These are phyloP conservation scores for Leccinum truebloodii DNA, from an alignment of 768 basidiomycete genomes.

Conservation along the genomic window DNA sequence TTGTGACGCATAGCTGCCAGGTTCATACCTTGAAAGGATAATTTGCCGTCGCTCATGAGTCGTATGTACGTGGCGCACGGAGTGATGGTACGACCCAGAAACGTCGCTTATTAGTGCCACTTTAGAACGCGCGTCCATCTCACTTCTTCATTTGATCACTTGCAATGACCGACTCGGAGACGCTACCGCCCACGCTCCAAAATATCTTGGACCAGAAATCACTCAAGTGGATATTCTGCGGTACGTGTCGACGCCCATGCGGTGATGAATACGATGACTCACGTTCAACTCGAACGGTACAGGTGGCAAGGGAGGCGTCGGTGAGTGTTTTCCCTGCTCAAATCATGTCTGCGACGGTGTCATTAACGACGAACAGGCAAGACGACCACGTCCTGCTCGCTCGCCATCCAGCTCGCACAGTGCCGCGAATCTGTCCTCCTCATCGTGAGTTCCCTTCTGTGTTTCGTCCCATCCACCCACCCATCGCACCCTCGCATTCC, in stretches of 20 bases:
- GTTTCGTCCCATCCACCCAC: neutral
- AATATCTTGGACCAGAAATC: constrained; percentile 92
- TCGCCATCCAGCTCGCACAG: constrained; percentile 94
- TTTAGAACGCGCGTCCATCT: constrained; percentile 24
- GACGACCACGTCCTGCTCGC: constrained; percentile 96
- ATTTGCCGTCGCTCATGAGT: constrained; percentile 27
- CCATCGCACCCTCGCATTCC: neutral
- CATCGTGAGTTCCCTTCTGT: constrained; percentile 61
- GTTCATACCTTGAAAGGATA: constrained; percentile 44
- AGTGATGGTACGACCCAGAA: constrained; percentile 9
- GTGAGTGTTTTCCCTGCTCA: constrained; percentile 47
- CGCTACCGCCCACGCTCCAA: constrained; percentile 83
- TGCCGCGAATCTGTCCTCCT: constrained; percentile 93
- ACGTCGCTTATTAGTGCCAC: constrained; percentile 13
- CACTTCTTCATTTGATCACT: constrained; percentile 3
- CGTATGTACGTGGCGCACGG: neutral
- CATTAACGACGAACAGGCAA: constrained; percentile 61
- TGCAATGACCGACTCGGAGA: constrained; percentile 50
- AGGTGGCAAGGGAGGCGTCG: constrained; percentile 99
- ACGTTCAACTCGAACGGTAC: constrained; percentile 9
- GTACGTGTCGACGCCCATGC: constrained; percentile 52
- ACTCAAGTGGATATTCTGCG: constrained; percentile 99
- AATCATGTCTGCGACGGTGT: neutral
- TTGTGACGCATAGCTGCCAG: constrained; percentile 1
- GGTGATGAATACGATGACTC: constrained; percentile 17